Conservation (phyloP, 768 basidiomycete species). For the Melanogaster broomeanus region DNA sequence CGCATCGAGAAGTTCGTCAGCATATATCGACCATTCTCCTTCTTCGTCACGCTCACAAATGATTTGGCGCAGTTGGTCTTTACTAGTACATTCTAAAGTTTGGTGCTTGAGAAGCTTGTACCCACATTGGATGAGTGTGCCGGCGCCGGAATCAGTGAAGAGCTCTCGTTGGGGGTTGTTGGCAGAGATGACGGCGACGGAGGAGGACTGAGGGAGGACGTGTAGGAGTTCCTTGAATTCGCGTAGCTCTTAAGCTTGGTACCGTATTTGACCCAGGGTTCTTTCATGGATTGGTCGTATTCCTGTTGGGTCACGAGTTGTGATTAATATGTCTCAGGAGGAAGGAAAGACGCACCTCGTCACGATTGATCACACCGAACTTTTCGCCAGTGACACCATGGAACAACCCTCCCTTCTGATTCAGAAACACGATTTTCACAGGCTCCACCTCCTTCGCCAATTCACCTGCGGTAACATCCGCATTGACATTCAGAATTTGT, state of each 20-base stretch:
- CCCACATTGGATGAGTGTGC: constrained; percentile 95
- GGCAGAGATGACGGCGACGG: constrained; percentile 96
- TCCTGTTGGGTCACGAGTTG: constrained; percentile 51
- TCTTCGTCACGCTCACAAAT: constrained; percentile 96
- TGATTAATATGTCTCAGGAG: not conserved
- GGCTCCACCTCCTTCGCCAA: constrained; percentile 97
- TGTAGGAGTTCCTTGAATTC: constrained; percentile 99
- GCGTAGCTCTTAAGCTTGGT: constrained; percentile 97
- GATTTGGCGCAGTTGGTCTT: constrained; percentile 92
- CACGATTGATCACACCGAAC: constrained; percentile 96
- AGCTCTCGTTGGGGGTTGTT: constrained; percentile 94
- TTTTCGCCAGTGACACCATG: constrained; percentile 97
- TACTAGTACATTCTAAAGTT: constrained; percentile 84
- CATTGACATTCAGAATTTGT: constrained; percentile 99
- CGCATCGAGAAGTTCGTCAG: constrained; percentile 97
- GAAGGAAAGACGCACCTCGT: constrained; percentile 62
- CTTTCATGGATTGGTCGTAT: constrained; percentile 94
- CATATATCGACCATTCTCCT: constrained; percentile 91
- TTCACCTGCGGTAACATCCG: constrained; percentile 97
- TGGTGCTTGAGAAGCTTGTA: constrained; percentile 97
- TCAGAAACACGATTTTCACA: constrained; percentile 96
- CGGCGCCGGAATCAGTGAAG: constrained; percentile 97
- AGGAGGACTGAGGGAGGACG: constrained; percentile 95
- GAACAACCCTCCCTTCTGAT: constrained; percentile 97
- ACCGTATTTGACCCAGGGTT: constrained; percentile 99